Percentiles rank a stretch among this genome's conserved stretches.
Evolutionary conservation across 169 alveolate species (phyloP).

Genomic region (Plasmodium coatneyi): DNA sequence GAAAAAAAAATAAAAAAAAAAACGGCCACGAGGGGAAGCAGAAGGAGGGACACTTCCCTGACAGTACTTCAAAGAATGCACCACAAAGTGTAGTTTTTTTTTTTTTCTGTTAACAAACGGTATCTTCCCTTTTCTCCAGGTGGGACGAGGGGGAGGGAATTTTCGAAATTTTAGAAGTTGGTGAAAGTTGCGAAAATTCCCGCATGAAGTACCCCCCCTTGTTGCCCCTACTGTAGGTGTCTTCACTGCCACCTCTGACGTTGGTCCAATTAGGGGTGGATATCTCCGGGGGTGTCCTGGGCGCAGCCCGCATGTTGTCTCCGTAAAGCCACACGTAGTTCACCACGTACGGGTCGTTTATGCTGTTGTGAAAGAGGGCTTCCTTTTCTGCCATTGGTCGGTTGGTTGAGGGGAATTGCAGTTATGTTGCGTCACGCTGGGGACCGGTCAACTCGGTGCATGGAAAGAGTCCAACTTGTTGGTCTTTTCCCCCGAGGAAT

Average conservation of each 20-base stretch:
- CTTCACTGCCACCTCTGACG: not conserved
- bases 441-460: not conserved
- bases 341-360: conserved; percentile 60
- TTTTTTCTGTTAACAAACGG: not conserved
- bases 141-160: not conserved
- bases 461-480: not conserved
- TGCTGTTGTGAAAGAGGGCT: conserved; percentile 46
- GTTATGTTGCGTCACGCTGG: not conserved
- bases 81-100: not conserved
- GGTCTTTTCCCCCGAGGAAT: no score
- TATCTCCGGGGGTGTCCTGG: not conserved
- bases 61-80: not conserved
- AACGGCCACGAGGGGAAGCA: not conserved
- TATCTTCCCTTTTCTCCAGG: not conserved
- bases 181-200: not conserved
- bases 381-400: conserved; percentile 30
- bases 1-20: not conserved
- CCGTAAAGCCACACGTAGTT: conserved; percentile 59
- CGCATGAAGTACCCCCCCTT: not conserved
- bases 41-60: not conserved
- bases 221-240: not conserved
- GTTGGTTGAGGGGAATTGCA: not conserved
- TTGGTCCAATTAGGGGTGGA: not conserved
- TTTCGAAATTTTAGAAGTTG: not conserved
- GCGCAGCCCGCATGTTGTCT: not conserved